A percentile compares a stretch with the other conserved stretches of the same genome.
These are phyloP conservation scores for Chaetoceros tenuissimus DNA, from an alignment of 108 stramenopile species.

Conservation along the genomic window DNA sequence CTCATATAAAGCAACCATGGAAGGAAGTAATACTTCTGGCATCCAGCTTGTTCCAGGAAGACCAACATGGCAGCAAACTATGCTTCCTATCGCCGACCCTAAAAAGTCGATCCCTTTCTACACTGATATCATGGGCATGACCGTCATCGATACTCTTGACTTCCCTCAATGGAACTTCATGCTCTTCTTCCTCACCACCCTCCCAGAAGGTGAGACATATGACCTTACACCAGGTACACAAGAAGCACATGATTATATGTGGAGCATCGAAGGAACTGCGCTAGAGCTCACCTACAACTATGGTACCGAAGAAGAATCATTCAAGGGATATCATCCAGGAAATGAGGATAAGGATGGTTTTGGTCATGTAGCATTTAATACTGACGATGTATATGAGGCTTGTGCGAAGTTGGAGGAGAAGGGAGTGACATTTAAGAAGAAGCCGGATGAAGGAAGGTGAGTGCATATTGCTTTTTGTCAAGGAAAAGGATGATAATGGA, in stretches of 20 bases:
- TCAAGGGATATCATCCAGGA: conserved; percentile 67
- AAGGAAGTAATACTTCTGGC: too few species aligned
- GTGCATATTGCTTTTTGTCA: too few species aligned
- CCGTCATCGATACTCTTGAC: conserved; percentile 67
- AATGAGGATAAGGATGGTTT: conserved; percentile 87
- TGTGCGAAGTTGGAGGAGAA: conserved; percentile 63
- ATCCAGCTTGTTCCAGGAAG: conserved; percentile 51
- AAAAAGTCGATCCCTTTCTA: conserved; percentile 62
- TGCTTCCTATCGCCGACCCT: conserved; percentile 78
- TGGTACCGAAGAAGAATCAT: conserved; percentile 64
- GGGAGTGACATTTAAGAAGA: conserved; percentile 89
- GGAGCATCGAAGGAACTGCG: conserved; percentile 70
- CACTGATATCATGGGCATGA: conserved; percentile 62
- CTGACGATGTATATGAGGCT: conserved; percentile 79
- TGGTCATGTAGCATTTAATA: conserved; percentile 1
- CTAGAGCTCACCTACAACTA: conserved; percentile 91
- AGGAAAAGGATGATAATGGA: too few species aligned
- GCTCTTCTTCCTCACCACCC: conserved; percentile 66
- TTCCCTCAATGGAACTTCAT: conserved; percentile 72
- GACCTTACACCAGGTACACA: conserved; percentile 56
- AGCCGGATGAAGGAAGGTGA: conserved; percentile 91
- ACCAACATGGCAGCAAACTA: conserved; percentile 87
- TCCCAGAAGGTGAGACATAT: conserved; percentile 48
- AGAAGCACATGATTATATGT: conserved; percentile 78
- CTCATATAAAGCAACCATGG: too few species aligned